Evolutionary conservation across 108 stramenopile genomes (phyloP), one percentile per base, ranked within the genome.

Genomic region (Skeletonema costatum): DNA sequence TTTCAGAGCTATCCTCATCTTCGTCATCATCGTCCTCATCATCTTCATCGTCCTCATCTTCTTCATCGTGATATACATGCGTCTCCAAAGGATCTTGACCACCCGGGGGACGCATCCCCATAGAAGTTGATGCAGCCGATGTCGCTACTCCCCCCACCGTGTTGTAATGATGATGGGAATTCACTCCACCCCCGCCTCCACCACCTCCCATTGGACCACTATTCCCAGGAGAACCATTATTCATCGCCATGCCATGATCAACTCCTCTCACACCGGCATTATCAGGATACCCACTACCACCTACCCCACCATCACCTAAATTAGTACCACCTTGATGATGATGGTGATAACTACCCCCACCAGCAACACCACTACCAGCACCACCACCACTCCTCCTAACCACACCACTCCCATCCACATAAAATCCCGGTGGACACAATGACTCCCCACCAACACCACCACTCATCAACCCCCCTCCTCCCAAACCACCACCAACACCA

Each of bases 1-100:
- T 89, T 79, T 93, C 93, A 16, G 90, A 89, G 61, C 83, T 86
- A 11, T 93, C 92, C 48, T 93, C 93, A 14, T 93, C 93, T n/a
- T 93, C 92, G 14, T 92, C 92, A 4, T 89, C 92, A 2, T 90
- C 88, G 12, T 85, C 84, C 0, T 86, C 83, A 21, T 89, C 91
- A 16, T 89, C 88, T 30, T 77, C 86, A 16, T 75, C 80, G 10
- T 61, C 80, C n/a, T 76, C 83, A 2, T 74, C 76, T 5, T 70
- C 76, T 4, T 71, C 76, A 2, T 77, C 76, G 9, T 64, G 68
- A 56, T 56, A 56, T 9, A 41, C 35, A 70, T 46, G 41, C 58
- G 13, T 36, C n/a, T 17, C 53, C 65, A 30, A 16, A 2, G 66
- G 44, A 32, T 67, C 41, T 67, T n/a, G n/a, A 33, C 59, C 60